These are phyloP conservation scores for Stramenopiles sp. DNA, from an alignment of 352 stramenopile genomes.

Conservation along the genomic window DNA sequence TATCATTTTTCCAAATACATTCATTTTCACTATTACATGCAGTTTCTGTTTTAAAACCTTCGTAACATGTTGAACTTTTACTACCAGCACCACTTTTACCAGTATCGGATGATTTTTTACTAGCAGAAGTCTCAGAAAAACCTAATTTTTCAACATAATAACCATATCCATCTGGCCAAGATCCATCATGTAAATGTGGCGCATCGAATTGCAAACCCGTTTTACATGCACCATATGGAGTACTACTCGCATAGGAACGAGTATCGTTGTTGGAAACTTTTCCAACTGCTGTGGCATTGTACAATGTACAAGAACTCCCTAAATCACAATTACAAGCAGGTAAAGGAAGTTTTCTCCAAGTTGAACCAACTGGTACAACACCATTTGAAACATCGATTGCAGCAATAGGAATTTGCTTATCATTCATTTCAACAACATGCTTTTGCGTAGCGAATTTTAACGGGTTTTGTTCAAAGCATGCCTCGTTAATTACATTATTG, in stretches of 20 bases:
- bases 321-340: neutral
- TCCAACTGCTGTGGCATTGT: neutral
- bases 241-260: neutral
- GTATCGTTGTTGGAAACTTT: neutral
- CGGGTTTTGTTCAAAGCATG: neutral
- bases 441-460: neutral
- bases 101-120: too few relatives aligned
- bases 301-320: neutral
- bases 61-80: neutral
- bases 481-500: neutral
- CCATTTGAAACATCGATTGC: neutral
- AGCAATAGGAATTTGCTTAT: neutral
- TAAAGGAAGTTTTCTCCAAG: neutral
- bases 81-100: too few relatives aligned
- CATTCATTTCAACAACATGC: neutral
- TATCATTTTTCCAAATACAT: neutral
- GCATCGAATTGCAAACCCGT: neutral
- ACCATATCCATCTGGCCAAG: neutral
- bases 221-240: neutral
- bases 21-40: neutral
- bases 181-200: neutral
- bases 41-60: neutral
- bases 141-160: neutral
- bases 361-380: neutral
- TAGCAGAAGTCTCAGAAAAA: neutral